These are phyloP conservation scores for Volvariella volvacea DNA, from an alignment of 1,284 basidiomycete genomes.

Conservation along the genomic window DNA sequence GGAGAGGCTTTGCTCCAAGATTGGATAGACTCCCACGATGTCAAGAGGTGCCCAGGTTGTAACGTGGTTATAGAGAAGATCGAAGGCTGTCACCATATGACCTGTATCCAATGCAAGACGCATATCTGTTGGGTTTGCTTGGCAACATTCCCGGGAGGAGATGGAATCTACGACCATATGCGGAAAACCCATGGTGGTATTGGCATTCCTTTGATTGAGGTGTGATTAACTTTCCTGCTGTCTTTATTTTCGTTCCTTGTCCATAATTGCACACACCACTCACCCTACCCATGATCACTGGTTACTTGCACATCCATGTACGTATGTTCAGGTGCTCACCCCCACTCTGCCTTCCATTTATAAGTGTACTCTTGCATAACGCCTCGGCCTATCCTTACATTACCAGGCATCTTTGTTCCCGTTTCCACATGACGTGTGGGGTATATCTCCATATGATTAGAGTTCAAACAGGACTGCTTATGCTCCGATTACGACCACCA, in stretches of 20 bases:
- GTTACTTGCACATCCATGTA: no score
- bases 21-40: slow-evolving; percentile 53
- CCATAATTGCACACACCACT: no score
- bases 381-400: no score
- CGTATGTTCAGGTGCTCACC: no score
- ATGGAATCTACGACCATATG: slow-evolving; percentile 39
- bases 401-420: no score
- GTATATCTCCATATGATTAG: no score
- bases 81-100: slow-evolving; percentile 75
- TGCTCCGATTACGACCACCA: no score
- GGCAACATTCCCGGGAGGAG: slow-evolving; percentile 51
- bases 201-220: slow-evolving; percentile 15
- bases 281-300: no score
- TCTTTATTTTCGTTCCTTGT: not conserved
- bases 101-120: slow-evolving; percentile 58
- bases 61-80: slow-evolving; percentile 57
- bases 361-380: no score
- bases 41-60: slow-evolving; percentile 68
- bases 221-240: slow-evolving; percentile 3
- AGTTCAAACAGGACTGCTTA: no score
- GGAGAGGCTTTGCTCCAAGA: slow-evolving; percentile 49
- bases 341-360: no score
- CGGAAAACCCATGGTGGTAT: slow-evolving; percentile 28
- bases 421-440: no score
- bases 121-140: slow-evolving; percentile 76